These are phyloP conservation scores for Neotropicomus parvogracilis DNA, from an alignment of 1,284 basidiomycete species.

Conservation along the genomic window DNA sequence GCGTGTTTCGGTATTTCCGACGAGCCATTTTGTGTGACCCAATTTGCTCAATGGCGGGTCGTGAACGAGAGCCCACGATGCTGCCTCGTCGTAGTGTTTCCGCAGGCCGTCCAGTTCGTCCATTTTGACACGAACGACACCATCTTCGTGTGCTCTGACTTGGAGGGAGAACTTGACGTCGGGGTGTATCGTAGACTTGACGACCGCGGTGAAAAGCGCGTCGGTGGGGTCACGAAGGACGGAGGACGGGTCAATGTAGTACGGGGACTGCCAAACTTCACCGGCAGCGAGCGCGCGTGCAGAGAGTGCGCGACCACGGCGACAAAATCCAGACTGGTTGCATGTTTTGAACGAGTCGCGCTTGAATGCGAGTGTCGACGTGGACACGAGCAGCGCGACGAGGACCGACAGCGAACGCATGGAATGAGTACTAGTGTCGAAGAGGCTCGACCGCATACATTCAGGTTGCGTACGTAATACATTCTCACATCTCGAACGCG, in stretches of 20 bases:
- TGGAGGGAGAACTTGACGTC: slow-evolving; percentile 77
- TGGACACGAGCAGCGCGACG: slow-evolving; percentile 29
- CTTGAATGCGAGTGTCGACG: slow-evolving; percentile 55
- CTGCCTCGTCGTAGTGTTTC: slow-evolving; percentile 87
- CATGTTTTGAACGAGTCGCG: slow-evolving; percentile 89
- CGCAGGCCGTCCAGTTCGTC: slow-evolving; percentile 77
- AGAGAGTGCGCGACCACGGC: slow-evolving; percentile 79
- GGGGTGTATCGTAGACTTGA: slow-evolving; percentile 80
- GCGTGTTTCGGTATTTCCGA: slow-evolving; percentile 57
- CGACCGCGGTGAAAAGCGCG: slow-evolving; percentile 63
- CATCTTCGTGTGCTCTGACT: slow-evolving; percentile 78
- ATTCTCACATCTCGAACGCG: slow-evolving; percentile 39
- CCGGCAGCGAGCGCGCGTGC: slow-evolving; percentile 57
- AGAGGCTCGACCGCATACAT: background rate
- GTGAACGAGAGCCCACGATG: slow-evolving; percentile 76
- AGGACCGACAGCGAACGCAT: slow-evolving; percentile 24
- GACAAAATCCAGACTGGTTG: slow-evolving; percentile 86
- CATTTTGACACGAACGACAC: slow-evolving; percentile 79
- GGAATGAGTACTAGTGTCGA: too few relatives aligned
- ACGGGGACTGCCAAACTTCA: slow-evolving; percentile 76
- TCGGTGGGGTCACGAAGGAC: slow-evolving; percentile 50
- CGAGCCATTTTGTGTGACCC: slow-evolving; percentile 52
- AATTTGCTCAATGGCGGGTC: slow-evolving; percentile 58
- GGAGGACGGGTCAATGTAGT: slow-evolving; percentile 62
- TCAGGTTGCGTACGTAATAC: slow-evolving; percentile 8